phyloP scores from a whole-genome alignment of 129 eudicot genomes.

The Flaveria linearis region DNA sequence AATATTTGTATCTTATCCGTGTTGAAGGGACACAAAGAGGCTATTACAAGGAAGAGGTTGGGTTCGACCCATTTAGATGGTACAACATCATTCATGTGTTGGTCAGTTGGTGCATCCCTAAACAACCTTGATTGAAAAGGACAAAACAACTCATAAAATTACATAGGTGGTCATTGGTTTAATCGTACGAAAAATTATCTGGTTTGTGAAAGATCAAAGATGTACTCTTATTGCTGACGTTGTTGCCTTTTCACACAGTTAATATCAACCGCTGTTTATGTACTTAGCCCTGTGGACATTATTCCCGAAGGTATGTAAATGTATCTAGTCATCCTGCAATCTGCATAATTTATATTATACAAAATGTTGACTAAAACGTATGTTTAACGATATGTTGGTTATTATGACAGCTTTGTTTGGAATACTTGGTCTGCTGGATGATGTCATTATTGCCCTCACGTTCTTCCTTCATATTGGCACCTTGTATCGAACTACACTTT shows the following conservation, averaged over 20 bases:
- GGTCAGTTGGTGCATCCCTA: background rate
- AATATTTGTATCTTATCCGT: background rate
- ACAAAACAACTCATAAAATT: background rate
- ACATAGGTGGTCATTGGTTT: background rate
- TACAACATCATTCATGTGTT: too few relatives aligned
- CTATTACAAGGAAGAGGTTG: background rate
- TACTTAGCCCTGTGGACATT: slow-evolving; percentile 85
- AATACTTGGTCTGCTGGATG: slow-evolving; percentile 81
- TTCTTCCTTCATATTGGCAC: slow-evolving; percentile 88
- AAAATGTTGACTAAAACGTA: background rate
- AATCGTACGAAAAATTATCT: background rate
- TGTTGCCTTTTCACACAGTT: slow-evolving; percentile 46
- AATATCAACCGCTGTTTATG: slow-evolving; percentile 62
- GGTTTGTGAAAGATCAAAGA: background rate
- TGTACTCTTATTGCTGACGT: background rate
- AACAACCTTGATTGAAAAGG: background rate
- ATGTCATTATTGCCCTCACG: slow-evolving; percentile 64
- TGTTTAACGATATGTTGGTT: background rate
- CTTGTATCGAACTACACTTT: slow-evolving; percentile 75
- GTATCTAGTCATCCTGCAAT: slow-evolving; percentile 7
- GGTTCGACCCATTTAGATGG: background rate
- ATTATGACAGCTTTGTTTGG: slow-evolving; percentile 66
- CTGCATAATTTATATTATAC: background rate
- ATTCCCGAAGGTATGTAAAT: slow-evolving; percentile 79
- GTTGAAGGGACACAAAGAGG: background rate